Percentiles rank a stretch among this genome's conserved stretches.
Conservation (phyloP, 192 early-diverging fungal species). For the Diversispora eburnea region DNA sequence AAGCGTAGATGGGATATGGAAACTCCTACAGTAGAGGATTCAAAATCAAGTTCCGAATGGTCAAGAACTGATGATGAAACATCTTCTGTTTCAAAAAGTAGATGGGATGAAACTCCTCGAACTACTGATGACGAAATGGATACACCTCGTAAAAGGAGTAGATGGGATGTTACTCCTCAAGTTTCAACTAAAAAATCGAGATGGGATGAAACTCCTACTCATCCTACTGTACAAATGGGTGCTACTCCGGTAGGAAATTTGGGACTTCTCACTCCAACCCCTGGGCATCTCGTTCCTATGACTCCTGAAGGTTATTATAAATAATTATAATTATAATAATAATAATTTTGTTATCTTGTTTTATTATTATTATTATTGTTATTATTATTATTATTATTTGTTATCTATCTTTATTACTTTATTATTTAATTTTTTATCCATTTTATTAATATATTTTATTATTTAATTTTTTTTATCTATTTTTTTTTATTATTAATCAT, state of each 20-base stretch:
- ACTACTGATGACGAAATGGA: slow-evolving; percentile 37
- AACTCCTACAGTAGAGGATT: slow-evolving; percentile 41
- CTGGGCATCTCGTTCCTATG: slow-evolving; percentile 66
- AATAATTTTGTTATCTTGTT: too few relatives aligned
- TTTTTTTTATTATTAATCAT: neutral
- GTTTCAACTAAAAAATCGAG: slow-evolving; percentile 72
- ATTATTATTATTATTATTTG: too few relatives aligned
- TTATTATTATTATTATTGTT: too few relatives aligned
- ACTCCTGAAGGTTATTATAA: slow-evolving; percentile 65
- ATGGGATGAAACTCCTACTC: slow-evolving; percentile 95
- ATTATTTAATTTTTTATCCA: too few relatives aligned
- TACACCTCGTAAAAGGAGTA: slow-evolving; percentile 57
- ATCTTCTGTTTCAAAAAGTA: slow-evolving; percentile 36
- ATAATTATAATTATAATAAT: neutral
- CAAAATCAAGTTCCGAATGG: slow-evolving; percentile 53
- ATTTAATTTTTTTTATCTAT: too few relatives aligned
- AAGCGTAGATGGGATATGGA: slow-evolving; percentile 84
- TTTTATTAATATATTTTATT: too few relatives aligned
- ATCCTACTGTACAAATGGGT: slow-evolving; percentile 51
- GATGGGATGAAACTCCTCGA: slow-evolving; percentile 84
- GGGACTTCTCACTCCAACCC: slow-evolving; percentile 76
- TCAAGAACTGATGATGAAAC: slow-evolving; percentile 49
- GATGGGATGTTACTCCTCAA: slow-evolving; percentile 81
- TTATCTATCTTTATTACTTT: too few relatives aligned
- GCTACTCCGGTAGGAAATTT: slow-evolving; percentile 78